Percentiles rank a stretch among this genome's conserved stretches.
These are phyloP conservation scores for Chaetomium sp. DNA, from an alignment of 2,329 filamentous ascomycete species.

Conservation along the genomic window DNA sequence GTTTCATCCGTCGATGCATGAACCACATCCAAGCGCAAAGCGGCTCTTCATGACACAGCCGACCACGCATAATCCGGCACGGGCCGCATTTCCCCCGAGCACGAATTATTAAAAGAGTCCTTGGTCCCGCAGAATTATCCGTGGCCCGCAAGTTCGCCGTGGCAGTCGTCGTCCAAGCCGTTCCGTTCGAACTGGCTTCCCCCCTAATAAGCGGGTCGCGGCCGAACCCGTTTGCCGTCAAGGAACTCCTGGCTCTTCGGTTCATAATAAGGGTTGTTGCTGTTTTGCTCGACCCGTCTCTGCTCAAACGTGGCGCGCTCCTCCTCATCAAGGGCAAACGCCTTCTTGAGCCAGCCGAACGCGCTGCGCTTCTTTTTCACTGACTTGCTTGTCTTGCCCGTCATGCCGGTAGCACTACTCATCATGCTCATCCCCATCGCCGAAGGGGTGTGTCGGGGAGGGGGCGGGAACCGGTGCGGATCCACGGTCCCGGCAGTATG, in stretches of 20 bases:
- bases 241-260: constrained; percentile 46
- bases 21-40: no score
- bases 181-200: neutral
- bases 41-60: no score
- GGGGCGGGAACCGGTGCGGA: constrained; percentile 26
- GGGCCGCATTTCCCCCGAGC: no score
- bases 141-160: no score
- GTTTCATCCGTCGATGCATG: no score
- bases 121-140: no score
- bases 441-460: constrained; percentile 45
- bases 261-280: constrained; percentile 46
- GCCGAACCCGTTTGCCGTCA: constrained; percentile 45
- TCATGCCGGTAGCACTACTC: constrained; percentile 47
- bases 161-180: neutral
- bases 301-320: constrained; percentile 55
- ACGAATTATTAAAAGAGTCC: no score
- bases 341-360: constrained; percentile 63
- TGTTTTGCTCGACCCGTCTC: constrained; percentile 40
- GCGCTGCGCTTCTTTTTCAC: constrained; percentile 62
- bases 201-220: constrained; percentile 11
- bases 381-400: constrained; percentile 34
- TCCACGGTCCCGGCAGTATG: constrained; percentile 43
- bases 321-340: constrained; percentile 58
- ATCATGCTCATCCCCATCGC: constrained; percentile 52
- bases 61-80: no score